Base-by-base conservation (phyloP, 805 yeast genomes). In the Saccharomycopsis javanensis region DNA sequence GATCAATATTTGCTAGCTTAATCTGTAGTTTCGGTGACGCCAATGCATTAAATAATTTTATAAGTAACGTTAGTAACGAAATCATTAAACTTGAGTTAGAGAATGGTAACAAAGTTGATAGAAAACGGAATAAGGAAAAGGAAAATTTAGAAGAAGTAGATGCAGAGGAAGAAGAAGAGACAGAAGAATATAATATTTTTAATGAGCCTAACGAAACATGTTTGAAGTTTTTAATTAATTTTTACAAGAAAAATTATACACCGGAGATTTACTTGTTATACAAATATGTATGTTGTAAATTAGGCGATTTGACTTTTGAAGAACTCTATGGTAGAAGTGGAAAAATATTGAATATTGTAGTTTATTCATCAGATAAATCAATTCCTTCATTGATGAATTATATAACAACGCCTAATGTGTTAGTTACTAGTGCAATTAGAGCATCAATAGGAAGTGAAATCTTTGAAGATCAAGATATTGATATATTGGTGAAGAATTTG, bases 401-500 rank as follows among this genome's bases (percentile, higher is more conserved):
- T 68, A 83, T 94, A 31, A 89, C 97, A 0, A 83, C 97, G 0
- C 99, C 99, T 0, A 91, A 92, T 68, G 91, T 90, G 10, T 78
- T 91, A 6, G 85, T 92, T 13, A 79, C 94, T 79, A 86, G 96
- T 11, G 99, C 98, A 0, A 86, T 92, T 11, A 80, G 83, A 63
- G 96, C 97, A 23, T 84, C 91, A 4, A 78, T 86, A 42, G 94
- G 94, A 0, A 79, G 85, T 0, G 89, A 87, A 0, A 86, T 82
- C 2, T 68, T 82, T 4, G 76, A 82, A 6, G 73, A 57, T 0
- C 76, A 79, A 53, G 76, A 79, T 55, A 81, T 82, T 13, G 76
- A 74, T 65, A 74, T 77, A 60, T 78, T 76, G 70, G 88, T 78
- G 59, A 88, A 74, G 70, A 85, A 75, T 59, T 72, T 88, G 58